These are phyloP conservation scores for Secale cereale DNA, from an alignment of 176 grass and related monocot species.

Conservation along the genomic window DNA sequence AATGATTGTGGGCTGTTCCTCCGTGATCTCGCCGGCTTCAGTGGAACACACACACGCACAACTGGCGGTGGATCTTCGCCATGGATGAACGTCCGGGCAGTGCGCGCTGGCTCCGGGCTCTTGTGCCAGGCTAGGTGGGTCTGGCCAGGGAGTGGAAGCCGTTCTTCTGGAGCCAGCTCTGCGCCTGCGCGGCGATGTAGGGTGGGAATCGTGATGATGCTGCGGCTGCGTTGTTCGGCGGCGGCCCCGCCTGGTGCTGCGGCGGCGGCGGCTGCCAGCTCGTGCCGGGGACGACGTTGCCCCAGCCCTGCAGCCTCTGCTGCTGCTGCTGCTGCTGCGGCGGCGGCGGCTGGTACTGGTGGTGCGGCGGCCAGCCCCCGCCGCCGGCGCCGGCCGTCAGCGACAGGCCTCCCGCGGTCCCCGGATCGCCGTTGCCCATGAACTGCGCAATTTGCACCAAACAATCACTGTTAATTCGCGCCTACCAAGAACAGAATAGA, in stretches of 20 bases:
- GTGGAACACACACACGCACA: background rate
- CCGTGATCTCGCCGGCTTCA: background rate
- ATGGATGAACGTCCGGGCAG: background rate
- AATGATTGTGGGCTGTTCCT: background rate
- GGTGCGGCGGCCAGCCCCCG: conserved; percentile 17
- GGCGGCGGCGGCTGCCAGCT: conserved; percentile 41
- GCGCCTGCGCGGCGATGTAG: conserved; percentile 51
- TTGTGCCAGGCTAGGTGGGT: conserved; percentile 23
- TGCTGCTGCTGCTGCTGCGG: conserved; percentile 35
- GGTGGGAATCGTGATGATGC: conserved; percentile 99
- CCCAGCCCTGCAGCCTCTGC: conserved; percentile 45
- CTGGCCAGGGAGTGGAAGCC: conserved; percentile 60
- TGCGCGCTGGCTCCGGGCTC: background rate
- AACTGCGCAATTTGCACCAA: conserved; percentile 29
- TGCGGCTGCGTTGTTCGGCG: conserved; percentile 48
- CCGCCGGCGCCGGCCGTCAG: conserved; percentile 45
- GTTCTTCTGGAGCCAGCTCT: conserved; percentile 70
- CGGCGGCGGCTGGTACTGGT: conserved; percentile 29
- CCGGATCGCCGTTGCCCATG: conserved; percentile 30
- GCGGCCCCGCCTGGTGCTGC: background rate
- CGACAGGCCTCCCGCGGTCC: conserved; percentile 37
- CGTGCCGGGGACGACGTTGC: conserved; percentile 5
- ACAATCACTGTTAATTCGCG: background rate
- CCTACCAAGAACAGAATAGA: conserved; percentile 1
- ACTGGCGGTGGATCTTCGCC: conserved; percentile 1